A percentile compares a stretch with the other conserved stretches of the same genome.
These are phyloP conservation scores for Mucor mucedo DNA, from an alignment of 371 early-diverging fungal species.

Conservation along the genomic window DNA sequence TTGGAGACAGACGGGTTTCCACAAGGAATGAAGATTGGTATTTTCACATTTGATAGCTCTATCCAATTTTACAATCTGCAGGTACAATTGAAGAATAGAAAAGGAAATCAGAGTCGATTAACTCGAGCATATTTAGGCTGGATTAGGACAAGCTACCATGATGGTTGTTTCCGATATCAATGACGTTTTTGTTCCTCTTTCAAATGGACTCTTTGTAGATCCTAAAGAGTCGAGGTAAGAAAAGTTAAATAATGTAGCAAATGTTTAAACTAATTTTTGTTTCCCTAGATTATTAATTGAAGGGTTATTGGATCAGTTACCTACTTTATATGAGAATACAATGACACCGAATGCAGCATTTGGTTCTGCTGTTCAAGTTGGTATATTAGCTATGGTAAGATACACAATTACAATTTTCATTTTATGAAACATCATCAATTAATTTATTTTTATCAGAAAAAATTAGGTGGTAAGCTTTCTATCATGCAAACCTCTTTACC, in stretches of 20 bases:
- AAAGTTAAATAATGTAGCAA: constrained; percentile 28
- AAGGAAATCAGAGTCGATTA: not conserved
- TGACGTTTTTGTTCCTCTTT: constrained; percentile 93
- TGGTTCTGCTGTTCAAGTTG: constrained; percentile 86
- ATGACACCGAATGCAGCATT: constrained; percentile 75
- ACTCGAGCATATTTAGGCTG: constrained; percentile 43
- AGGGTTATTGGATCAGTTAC: constrained; percentile 80
- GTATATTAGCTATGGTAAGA: constrained; percentile 72
- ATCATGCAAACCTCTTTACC: constrained; percentile 87
- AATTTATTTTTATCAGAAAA: constrained; percentile 42
- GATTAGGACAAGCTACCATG: constrained; percentile 89
- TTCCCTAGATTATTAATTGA: constrained; percentile 68
- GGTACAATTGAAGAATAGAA: constrained; percentile 40
- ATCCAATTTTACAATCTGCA: constrained; percentile 95
- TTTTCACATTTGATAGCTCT: constrained; percentile 90
- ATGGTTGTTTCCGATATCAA: constrained; percentile 92
- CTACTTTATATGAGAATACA: constrained; percentile 81
- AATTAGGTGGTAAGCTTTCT: constrained; percentile 84
- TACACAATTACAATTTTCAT: too few species aligned
- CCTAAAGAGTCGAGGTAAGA: constrained; percentile 69
- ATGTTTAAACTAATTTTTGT: not conserved
- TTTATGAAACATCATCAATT: not conserved
- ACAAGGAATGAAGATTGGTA: constrained; percentile 70
- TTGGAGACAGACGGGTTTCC: constrained; percentile 58
- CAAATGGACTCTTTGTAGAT: constrained; percentile 82